These are phyloP conservation scores for Magnolia changhungtana DNA, from an alignment of 164 flowering plant genomes.

Conservation along the genomic window DNA sequence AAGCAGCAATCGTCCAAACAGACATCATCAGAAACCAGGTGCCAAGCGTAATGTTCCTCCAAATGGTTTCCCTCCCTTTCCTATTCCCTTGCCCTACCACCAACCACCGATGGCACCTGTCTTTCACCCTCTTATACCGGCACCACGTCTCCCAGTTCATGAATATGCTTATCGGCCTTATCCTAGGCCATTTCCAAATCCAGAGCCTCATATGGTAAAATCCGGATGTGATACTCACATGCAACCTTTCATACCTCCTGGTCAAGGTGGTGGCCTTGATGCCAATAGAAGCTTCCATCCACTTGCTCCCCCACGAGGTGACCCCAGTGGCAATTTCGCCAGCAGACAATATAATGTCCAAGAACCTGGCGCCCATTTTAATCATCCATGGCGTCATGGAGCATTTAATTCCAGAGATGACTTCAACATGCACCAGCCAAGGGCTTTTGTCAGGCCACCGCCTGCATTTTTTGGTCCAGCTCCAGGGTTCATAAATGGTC, in stretches of 20 bases:
- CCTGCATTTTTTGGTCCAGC: constrained; percentile 53
- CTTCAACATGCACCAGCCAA: constrained; percentile 53
- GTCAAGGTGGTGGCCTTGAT: constrained; percentile 37
- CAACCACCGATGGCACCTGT: constrained; percentile 50
- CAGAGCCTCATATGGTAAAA: constrained; percentile 39
- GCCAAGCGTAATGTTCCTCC: constrained; percentile 48
- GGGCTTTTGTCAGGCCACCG: constrained; percentile 53
- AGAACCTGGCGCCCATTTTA: constrained; percentile 51
- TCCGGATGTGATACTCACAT: constrained; percentile 42
- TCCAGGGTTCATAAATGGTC: constrained; percentile 65
- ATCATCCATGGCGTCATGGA: constrained; percentile 49
- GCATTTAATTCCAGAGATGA: constrained; percentile 45
- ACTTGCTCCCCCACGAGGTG: constrained; percentile 39
- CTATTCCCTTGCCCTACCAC: constrained; percentile 46
- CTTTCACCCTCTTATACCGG: constrained; percentile 49
- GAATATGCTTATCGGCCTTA: constrained; percentile 58
- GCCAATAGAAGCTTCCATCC: constrained; percentile 39
- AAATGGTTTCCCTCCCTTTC: constrained; percentile 51
- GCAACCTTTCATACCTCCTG: constrained; percentile 52
- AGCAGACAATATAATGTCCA: constrained; percentile 50
- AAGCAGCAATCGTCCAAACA: constrained; percentile 37
- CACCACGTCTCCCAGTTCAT: constrained; percentile 48
- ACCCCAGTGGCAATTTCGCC: constrained; percentile 38
- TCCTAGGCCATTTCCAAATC: constrained; percentile 45
- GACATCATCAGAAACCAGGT: constrained; percentile 54